These are phyloP conservation scores for Exserohilum rostratum DNA, from an alignment of 2,329 filamentous ascomycete species.

Conservation along the genomic window DNA sequence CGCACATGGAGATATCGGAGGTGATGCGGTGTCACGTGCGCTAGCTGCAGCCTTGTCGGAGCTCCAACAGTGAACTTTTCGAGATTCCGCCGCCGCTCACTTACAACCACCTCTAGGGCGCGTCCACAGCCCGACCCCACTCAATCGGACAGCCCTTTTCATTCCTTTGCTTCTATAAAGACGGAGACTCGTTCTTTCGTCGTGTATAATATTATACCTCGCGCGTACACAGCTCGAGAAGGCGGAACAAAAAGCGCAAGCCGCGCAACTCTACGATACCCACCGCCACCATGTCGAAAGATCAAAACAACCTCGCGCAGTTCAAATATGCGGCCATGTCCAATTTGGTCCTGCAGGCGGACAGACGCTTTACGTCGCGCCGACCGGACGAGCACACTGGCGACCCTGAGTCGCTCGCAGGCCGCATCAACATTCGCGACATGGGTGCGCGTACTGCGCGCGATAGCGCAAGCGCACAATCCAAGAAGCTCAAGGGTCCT, in stretches of 20 bases:
- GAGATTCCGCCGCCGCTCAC: constrained; percentile 19
- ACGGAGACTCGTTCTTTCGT: constrained; percentile 8
- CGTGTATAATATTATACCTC: constrained; percentile 11
- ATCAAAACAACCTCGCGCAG: constrained; percentile 76
- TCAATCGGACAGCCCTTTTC: constrained; percentile 14
- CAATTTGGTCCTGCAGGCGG: constrained; percentile 99
- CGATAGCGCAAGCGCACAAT: constrained; percentile 79
- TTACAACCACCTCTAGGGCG: constrained; percentile 30
- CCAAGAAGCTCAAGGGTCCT: constrained; percentile 69
- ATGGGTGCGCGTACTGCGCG: constrained; percentile 88
- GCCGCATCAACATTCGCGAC: constrained; percentile 88
- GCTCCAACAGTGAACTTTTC: constrained; percentile 22
- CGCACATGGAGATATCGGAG: background rate
- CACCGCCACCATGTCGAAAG: constrained; percentile 34
- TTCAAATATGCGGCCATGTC: constrained; percentile 99
- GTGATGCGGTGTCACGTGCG: constrained; percentile 20
- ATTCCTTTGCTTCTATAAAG: constrained; percentile 13
- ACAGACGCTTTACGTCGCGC: constrained; percentile 91
- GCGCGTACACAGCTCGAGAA: constrained; percentile 11
- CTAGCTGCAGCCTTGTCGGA: constrained; percentile 11
- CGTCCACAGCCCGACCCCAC: constrained; percentile 27
- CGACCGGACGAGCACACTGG: constrained; percentile 94
- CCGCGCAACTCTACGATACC: constrained; percentile 24
- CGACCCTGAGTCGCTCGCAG: constrained; percentile 95
- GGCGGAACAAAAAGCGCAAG: constrained; percentile 25